Percentiles rank a stretch among this genome's conserved stretches.
Evolutionary conservation across 2,329 filamentous ascomycete species (phyloP).

Genomic region (Xylaria arbuscula): DNA sequence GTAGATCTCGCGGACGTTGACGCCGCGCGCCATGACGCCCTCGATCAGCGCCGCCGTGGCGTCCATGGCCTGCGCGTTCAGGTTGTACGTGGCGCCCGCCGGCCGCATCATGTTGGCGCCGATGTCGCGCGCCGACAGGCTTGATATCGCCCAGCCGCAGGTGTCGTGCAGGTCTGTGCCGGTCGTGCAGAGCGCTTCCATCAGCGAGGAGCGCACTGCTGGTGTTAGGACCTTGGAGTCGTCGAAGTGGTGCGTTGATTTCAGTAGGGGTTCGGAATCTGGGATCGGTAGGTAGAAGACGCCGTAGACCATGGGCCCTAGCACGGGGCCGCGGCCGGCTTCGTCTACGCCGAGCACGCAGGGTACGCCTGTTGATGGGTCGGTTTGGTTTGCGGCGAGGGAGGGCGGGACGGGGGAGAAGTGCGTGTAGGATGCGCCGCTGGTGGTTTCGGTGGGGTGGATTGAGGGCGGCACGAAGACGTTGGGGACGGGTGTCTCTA

Average conservation of each 20-base stretch:
- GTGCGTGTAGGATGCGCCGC: constrained; percentile 76
- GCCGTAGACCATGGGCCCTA: constrained; percentile 81
- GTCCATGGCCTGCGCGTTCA: constrained; percentile 96
- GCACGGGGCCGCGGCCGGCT: constrained; percentile 91
- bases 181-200: constrained; percentile 75
- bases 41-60: constrained; percentile 86
- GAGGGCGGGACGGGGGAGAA: constrained; percentile 74
- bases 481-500: constrained; percentile 50
- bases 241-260: constrained; percentile 85
- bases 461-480: constrained; percentile 78
- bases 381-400: constrained; percentile 54
- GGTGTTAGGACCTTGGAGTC: constrained; percentile 94
- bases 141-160: constrained; percentile 84
- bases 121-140: constrained; percentile 87
- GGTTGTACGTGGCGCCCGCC: constrained; percentile 74
- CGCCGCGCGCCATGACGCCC: constrained; percentile 78
- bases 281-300: constrained; percentile 80
- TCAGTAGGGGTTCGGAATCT: constrained; percentile 77
- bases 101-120: constrained; percentile 79
- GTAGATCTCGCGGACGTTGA: constrained; percentile 89
- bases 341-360: constrained; percentile 93
- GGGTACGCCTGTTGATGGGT: constrained; percentile 58
- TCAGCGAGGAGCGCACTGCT: constrained; percentile 77
- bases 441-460: constrained; percentile 64
- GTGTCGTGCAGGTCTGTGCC: constrained; percentile 58